Evolutionary conservation across 345 rosid genomes (phyloP).

Genomic region (Syzygium oleosum): DNA sequence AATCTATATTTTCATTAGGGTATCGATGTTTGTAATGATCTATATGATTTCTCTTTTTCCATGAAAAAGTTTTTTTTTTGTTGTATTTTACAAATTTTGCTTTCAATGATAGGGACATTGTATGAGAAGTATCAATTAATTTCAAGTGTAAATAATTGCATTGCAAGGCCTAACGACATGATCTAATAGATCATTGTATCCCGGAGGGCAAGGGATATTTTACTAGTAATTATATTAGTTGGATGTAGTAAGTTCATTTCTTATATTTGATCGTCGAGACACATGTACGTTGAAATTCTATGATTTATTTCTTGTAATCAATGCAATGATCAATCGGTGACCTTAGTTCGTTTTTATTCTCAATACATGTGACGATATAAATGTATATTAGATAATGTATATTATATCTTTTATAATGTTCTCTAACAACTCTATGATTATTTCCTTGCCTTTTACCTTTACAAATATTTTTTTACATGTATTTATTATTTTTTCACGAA

Average conservation of each 20-base stretch:
- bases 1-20: neutral
- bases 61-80: neutral
- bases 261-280: neutral
- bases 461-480: neutral
- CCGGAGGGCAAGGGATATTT: neutral
- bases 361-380: too few relatives aligned
- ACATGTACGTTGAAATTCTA: neutral
- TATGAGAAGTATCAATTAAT: neutral
- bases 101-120: neutral
- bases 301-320: neutral
- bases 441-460: neutral
- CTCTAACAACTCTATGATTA: neutral
- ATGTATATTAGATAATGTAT: too few relatives aligned
- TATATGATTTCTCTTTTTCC: neutral
- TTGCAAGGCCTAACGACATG: neutral
- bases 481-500: neutral
- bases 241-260: neutral
- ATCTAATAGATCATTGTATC: neutral
- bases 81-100: neutral
- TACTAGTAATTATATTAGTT: neutral
- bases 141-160: neutral
- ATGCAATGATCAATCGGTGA: neutral
- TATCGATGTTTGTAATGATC: neutral
- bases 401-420: too few relatives aligned
- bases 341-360: neutral